These are phyloP conservation scores for Tephrocybe sp. DNA, from an alignment of 768 basidiomycete genomes.

Conservation along the genomic window DNA sequence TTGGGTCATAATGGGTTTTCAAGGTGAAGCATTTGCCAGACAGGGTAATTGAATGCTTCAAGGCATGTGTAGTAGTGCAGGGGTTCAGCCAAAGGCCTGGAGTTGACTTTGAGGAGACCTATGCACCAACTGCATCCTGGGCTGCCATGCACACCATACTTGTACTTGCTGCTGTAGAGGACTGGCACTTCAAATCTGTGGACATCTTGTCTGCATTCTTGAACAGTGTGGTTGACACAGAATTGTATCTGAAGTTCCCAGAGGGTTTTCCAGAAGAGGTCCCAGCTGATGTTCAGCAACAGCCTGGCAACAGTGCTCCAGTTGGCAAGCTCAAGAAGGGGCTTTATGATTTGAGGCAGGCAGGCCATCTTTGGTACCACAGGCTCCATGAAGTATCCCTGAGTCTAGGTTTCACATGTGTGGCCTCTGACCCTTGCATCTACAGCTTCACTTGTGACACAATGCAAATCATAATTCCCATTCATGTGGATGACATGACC, in stretches of 20 bases:
- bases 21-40: no score
- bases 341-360: not conserved
- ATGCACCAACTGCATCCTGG: slow-evolving; percentile 19
- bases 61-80: no score
- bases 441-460: not conserved
- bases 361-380: not conserved
- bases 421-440: not conserved
- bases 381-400: not conserved
- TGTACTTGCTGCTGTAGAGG: not conserved
- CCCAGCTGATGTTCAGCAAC: not conserved
- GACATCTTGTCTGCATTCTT: not conserved
- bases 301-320: not conserved
- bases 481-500: not conserved
- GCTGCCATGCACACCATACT: not conserved
- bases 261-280: not conserved
- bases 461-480: not conserved
- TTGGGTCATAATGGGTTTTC: no score
- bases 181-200: not conserved
- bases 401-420: not conserved
- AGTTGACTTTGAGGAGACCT: slow-evolving; percentile 38
- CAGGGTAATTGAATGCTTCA: no score
- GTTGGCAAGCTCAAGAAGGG: not conserved
- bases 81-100: slow-evolving; percentile 38
- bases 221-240: not conserved
- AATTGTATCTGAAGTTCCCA: not conserved